phyloP scores from a whole-genome alignment of 495 filamentous ascomycete genomes.

The Venustampulla echinocandica region DNA sequence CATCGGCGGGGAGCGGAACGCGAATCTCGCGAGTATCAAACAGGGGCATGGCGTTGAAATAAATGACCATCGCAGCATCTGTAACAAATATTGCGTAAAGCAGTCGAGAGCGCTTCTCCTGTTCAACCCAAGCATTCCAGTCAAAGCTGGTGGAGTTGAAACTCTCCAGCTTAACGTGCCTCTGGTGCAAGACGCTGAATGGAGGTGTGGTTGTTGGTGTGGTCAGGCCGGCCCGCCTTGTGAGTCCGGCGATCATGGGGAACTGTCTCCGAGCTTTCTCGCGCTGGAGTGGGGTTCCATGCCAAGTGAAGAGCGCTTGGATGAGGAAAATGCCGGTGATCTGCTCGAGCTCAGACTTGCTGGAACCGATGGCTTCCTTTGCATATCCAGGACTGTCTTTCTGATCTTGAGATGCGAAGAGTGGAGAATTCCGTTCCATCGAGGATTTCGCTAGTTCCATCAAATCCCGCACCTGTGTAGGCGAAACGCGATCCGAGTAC shows the following conservation, averaged over 20 bases:
- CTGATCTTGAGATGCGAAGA: slow-evolving; percentile 31
- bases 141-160: slow-evolving; percentile 36
- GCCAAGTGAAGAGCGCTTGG: slow-evolving; percentile 51
- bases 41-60: slow-evolving; percentile 51
- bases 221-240: slow-evolving; percentile 41
- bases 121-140: slow-evolving; percentile 57
- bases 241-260: slow-evolving; percentile 40
- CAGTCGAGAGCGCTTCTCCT: slow-evolving; percentile 55
- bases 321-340: slow-evolving; percentile 51
- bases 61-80: slow-evolving; percentile 52
- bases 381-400: slow-evolving; percentile 29
- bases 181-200: slow-evolving; percentile 38
- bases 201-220: slow-evolving; percentile 30
- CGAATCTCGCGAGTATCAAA: slow-evolving; percentile 48
- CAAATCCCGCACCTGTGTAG: slow-evolving; percentile 47
- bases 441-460: slow-evolving; percentile 45
- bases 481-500: slow-evolving; percentile 47
- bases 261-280: slow-evolving; percentile 45
- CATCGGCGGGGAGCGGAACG: slow-evolving; percentile 55
- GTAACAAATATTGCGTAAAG: slow-evolving; percentile 51
- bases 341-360: slow-evolving; percentile 43
- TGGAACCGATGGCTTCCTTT: slow-evolving; percentile 23
- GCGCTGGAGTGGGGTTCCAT: slow-evolving; percentile 51
- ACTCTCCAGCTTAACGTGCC: slow-evolving; percentile 28
- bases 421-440: slow-evolving; percentile 39